phyloP scores from a whole-genome alignment of 306 rosid species.

The Prunus campanulata region DNA sequence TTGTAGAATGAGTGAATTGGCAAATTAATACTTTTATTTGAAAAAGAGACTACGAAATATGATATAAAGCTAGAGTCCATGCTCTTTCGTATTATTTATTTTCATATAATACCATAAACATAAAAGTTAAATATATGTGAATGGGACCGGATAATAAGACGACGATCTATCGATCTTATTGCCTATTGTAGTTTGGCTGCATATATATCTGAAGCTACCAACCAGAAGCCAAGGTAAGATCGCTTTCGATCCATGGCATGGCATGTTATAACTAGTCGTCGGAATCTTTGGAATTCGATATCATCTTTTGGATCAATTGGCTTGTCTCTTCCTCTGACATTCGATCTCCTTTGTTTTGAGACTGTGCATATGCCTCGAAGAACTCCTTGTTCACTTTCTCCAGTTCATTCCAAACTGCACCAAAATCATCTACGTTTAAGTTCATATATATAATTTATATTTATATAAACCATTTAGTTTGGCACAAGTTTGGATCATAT shows the following conservation, averaged over 20 bases:
- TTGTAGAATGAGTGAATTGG: too few relatives aligned
- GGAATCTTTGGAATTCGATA: slow-evolving; percentile 59
- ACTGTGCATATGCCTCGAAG: slow-evolving; percentile 65
- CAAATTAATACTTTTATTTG: too few relatives aligned
- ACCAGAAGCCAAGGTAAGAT: slow-evolving; percentile 22
- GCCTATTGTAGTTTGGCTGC: slow-evolving; percentile 11
- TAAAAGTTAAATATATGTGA: neutral
- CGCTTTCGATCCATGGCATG: slow-evolving; percentile 22
- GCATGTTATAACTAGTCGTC: slow-evolving; percentile 20
- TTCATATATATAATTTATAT: too few relatives aligned
- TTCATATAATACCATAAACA: neutral
- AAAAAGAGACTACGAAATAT: neutral
- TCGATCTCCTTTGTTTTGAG: slow-evolving; percentile 52
- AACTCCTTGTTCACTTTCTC: slow-evolving; percentile 89
- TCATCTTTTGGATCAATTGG: slow-evolving; percentile 67
- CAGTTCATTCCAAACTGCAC: slow-evolving; percentile 88
- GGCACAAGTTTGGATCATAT: too few relatives aligned
- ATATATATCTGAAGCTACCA: neutral
- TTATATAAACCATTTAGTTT: too few relatives aligned
- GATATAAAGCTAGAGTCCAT: too few relatives aligned
- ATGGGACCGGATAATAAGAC: slow-evolving; percentile 12
- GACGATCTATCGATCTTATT: slow-evolving; percentile 8
- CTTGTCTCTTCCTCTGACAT: slow-evolving; percentile 89
- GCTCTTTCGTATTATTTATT: neutral
- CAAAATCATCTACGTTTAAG: neutral